Conservation (phyloP, 352 stramenopile genomes). For the Phytophthora aleatoria region DNA sequence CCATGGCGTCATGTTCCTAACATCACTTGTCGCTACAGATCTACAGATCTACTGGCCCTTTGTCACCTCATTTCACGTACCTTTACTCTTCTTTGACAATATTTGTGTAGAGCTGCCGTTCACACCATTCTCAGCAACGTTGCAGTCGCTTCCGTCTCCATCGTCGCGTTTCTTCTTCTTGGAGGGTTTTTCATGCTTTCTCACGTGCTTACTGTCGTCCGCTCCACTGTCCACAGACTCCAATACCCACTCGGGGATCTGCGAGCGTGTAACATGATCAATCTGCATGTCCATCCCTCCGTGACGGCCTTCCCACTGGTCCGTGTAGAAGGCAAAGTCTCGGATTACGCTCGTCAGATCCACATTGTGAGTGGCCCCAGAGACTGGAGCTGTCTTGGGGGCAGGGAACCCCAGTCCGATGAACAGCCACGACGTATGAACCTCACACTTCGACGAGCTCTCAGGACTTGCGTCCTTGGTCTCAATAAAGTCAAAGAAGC, state of each 20-base stretch:
- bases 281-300: constrained; percentile 86
- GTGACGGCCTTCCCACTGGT: constrained; percentile 78
- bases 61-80: constrained; percentile 34
- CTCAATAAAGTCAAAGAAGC: constrained; percentile 76
- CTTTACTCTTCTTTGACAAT: constrained; percentile 45
- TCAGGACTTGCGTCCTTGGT: constrained; percentile 21
- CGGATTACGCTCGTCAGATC: constrained; percentile 76
- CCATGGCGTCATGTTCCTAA: too few species aligned
- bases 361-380: constrained; percentile 41
- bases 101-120: constrained; percentile 9
- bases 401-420: constrained; percentile 73
- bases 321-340: constrained; percentile 76
- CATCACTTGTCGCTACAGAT: not conserved
- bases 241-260: constrained; percentile 73
- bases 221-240: constrained; percentile 39
- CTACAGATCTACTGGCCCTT: not conserved
- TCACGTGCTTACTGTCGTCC: constrained; percentile 36
- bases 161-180: constrained; percentile 41
- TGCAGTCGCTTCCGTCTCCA: constrained; percentile 19
- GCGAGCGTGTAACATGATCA: constrained; percentile 57
- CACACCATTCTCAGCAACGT: not conserved
- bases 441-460: constrained; percentile 19
- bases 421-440: constrained; percentile 75
- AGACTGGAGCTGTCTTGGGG: constrained; percentile 27
- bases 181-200: constrained; percentile 23